phyloP scores from a whole-genome alignment of 345 rosid genomes.

The Acer negundo region DNA sequence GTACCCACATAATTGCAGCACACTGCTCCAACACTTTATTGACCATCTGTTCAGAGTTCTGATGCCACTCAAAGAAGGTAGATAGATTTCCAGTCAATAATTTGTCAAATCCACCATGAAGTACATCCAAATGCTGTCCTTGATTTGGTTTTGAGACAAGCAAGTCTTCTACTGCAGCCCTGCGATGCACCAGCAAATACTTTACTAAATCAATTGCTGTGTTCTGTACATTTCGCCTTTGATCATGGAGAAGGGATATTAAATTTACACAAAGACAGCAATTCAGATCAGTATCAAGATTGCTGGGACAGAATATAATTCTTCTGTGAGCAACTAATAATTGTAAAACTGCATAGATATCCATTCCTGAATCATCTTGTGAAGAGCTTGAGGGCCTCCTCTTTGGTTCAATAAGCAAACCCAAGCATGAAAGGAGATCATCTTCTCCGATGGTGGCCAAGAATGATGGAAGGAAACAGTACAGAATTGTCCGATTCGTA shows the following conservation, averaged over 20 bases:
- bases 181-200: constrained; percentile 84
- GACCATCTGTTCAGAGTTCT: constrained; percentile 70
- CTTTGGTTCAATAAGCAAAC: constrained; percentile 73
- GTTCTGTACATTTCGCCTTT: constrained; percentile 75
- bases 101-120: constrained; percentile 95
- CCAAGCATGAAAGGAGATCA: constrained; percentile 71
- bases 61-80: constrained; percentile 85
- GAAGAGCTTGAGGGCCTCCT: constrained; percentile 52
- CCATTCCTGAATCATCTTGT: constrained; percentile 71
- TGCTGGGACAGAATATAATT: constrained; percentile 93
- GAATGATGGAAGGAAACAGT: constrained; percentile 93
- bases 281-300: constrained; percentile 89
- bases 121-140: constrained; percentile 76
- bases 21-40: constrained; percentile 92
- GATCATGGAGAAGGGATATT: constrained; percentile 78
- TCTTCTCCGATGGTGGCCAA: constrained; percentile 86
- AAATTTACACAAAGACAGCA: constrained; percentile 92
- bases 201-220: constrained; percentile 85
- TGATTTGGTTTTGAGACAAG: constrained; percentile 86
- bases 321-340: constrained; percentile 86
- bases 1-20: constrained; percentile 97
- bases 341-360: constrained; percentile 83
- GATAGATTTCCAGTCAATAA: constrained; percentile 79
- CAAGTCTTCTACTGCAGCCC: constrained; percentile 89
- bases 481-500: constrained; percentile 83